These are phyloP conservation scores for Cyclaneusma minus DNA, from an alignment of 2,329 filamentous ascomycete genomes.

Conservation along the genomic window DNA sequence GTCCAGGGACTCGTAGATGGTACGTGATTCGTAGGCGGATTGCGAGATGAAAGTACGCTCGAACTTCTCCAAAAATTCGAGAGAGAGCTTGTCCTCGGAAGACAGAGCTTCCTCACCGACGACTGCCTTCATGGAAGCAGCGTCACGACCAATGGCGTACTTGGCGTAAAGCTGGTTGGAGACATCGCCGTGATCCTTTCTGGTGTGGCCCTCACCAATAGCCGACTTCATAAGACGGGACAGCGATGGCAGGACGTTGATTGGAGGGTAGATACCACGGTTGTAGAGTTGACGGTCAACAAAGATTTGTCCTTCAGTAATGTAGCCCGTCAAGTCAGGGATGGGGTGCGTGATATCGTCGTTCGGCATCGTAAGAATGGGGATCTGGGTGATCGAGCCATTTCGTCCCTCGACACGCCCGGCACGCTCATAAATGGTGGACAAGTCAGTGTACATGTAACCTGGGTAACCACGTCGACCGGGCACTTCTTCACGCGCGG, in stretches of 20 bases:
- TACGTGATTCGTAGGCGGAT: conserved; percentile 80
- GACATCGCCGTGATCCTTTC: conserved; percentile 93
- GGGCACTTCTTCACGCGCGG: conserved; percentile 94
- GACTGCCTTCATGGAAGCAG: conserved; percentile 97
- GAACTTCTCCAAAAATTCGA: conserved; percentile 98
- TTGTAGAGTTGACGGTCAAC: conserved; percentile 88
- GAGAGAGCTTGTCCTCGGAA: conserved; percentile 88
- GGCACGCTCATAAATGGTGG: conserved; percentile 97
- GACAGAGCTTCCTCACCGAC: conserved; percentile 96
- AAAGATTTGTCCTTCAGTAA: conserved; percentile 98
- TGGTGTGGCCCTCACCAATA: conserved; percentile 92
- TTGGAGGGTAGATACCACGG: conserved; percentile 95
- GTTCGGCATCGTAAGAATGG: conserved; percentile 98
- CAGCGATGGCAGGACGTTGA: conserved; percentile 94
- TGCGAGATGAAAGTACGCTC: conserved; percentile 90
- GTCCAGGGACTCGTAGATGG: conserved; percentile 86
- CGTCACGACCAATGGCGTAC: conserved; percentile 97
- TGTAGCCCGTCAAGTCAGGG: conserved; percentile 96
- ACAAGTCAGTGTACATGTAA: conserved; percentile 99
- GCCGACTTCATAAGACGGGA: conserved; percentile 99
- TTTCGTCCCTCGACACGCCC: conserved; percentile 95
- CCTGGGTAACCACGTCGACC: conserved; percentile 98
- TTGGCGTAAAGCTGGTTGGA: conserved; percentile 99
- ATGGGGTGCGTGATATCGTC: conserved; percentile 99
- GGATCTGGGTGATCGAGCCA: conserved; percentile 97